phyloP scores from a whole-genome alignment of 148 eudicot genomes.

The Persicaria tinctoria region DNA sequence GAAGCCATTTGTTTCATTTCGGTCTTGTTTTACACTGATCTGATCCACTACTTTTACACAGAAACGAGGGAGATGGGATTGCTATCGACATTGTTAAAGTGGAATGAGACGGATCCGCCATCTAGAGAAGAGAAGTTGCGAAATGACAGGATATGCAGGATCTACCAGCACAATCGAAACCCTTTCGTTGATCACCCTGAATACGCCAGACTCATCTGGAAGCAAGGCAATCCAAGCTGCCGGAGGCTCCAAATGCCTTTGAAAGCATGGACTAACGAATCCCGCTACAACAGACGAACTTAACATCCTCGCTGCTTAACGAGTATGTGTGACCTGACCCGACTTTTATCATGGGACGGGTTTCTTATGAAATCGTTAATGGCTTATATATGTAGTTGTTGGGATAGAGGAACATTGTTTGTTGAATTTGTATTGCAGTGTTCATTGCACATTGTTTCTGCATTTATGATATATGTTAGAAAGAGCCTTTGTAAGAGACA shows the following conservation, averaged over 20 bases:
- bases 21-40: background rate
- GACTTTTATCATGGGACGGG: too few species aligned
- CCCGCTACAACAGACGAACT: background rate
- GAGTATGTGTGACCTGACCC: too few species aligned
- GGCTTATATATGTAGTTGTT: too few species aligned
- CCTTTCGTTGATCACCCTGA: constrained; percentile 59
- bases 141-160: constrained; percentile 41
- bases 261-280: constrained; percentile 1
- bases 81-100: constrained; percentile 34
- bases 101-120: constrained; percentile 46
- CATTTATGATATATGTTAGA: too few species aligned
- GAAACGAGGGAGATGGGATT: constrained; percentile 46
- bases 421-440: too few species aligned
- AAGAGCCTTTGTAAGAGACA: too few species aligned
- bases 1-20: background rate
- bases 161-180: constrained; percentile 49
- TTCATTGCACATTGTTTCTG: too few species aligned
- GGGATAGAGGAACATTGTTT: too few species aligned
- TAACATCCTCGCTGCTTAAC: too few species aligned
- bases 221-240: constrained; percentile 12
- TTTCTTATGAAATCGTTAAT: too few species aligned
- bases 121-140: constrained; percentile 42
- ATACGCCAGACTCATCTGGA: constrained; percentile 40
- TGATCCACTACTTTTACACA: constrained; percentile 14
- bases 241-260: constrained; percentile 9